Base-by-base conservation (phyloP, 176 grass and related monocot species). In the Bromus sterilis region DNA sequence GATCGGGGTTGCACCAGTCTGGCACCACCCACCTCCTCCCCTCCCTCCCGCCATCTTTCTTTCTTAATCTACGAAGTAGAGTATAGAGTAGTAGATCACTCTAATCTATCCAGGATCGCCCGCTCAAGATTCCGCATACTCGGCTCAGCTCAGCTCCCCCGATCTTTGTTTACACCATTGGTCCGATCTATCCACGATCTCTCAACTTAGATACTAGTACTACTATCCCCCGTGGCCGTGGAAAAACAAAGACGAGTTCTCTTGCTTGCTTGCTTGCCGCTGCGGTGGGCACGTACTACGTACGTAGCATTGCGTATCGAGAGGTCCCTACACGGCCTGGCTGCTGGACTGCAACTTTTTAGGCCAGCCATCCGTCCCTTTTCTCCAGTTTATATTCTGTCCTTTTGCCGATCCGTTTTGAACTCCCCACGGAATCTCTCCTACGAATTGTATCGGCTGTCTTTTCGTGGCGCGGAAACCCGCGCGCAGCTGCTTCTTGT, bases 401-500 rank as follows among this genome's bases (percentile, higher is more conserved):
- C 30, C 23, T 72, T 57, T 75, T 75, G 79, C 49, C 48, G 18
- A 4, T 15, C 69, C 42, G 49, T 76, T 84, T 28, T 60, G 31
- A 75, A 84, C 75, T 58, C 28, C 43, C 55, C 11, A n/a, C 3
- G 86, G 75, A 44, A 83, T 67, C 37, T 79, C 36, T 48, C 33
- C 46, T 13, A 4, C 33, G 55, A 73, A 51, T 7, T 13, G 20
- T 13, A 20, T 21, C 58, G 8, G n/a, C n/a, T 4, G 46, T 16
- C 60, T 20, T 76, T 34, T 10, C 71, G 43, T 10, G 56, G 48
- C 12, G 41, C 44, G 31, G 28, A 75, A 86, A 46, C 44, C 58
- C 4, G 40, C 26, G 18, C 41, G 15, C 67, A 71, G 67, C 44
- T 31, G 21, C 29, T 42, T 9, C 56, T 62, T 24, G 3, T 24